phyloP scores from a whole-genome alignment of 1,284 basidiomycete species.

The Cutaneotrichosporon sp. region DNA sequence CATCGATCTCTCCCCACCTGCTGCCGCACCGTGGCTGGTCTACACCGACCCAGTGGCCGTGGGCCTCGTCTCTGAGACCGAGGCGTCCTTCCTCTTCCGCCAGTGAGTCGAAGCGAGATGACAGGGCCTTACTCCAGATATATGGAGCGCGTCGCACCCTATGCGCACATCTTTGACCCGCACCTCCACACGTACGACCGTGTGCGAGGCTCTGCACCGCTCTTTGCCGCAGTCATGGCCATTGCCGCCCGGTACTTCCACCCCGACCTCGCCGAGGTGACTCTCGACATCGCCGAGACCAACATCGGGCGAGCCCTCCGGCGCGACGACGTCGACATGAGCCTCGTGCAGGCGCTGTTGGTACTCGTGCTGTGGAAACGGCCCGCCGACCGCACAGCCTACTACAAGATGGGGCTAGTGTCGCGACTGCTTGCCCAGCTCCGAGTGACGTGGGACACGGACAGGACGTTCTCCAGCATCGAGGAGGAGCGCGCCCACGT shows the following conservation, averaged over 20 bases:
- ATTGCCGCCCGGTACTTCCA: constrained; percentile 27
- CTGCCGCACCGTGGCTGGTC: too few relatives aligned
- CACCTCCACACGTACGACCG: constrained; percentile 17
- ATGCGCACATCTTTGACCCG: constrained; percentile 14
- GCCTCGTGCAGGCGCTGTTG: constrained; percentile 25
- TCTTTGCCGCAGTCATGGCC: constrained; percentile 33
- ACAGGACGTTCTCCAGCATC: too few relatives aligned
- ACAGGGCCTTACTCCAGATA: too few relatives aligned
- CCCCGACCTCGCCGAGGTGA: constrained; percentile 19
- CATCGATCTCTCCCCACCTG: too few relatives aligned
- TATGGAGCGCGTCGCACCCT: too few relatives aligned
- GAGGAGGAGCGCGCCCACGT: constrained; percentile 2
- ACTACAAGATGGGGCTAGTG: constrained; percentile 29
- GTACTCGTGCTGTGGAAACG: constrained; percentile 23
- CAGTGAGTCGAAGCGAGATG: too few relatives aligned
- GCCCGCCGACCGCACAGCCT: constrained; percentile 23
- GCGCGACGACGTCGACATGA: constrained; percentile 7
- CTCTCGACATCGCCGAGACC: constrained; percentile 21
- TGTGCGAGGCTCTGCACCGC: constrained; percentile 1
- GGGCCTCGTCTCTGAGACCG: too few relatives aligned
- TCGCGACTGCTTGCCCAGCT: constrained; percentile 32
- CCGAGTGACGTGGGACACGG: constrained; percentile 11
- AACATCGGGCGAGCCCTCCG: constrained; percentile 17
- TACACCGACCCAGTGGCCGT: too few relatives aligned
- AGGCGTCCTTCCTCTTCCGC: too few relatives aligned